Evolutionary conservation across 2,329 filamentous ascomycete species (phyloP).

Genomic region (Coniella lustricola): DNA sequence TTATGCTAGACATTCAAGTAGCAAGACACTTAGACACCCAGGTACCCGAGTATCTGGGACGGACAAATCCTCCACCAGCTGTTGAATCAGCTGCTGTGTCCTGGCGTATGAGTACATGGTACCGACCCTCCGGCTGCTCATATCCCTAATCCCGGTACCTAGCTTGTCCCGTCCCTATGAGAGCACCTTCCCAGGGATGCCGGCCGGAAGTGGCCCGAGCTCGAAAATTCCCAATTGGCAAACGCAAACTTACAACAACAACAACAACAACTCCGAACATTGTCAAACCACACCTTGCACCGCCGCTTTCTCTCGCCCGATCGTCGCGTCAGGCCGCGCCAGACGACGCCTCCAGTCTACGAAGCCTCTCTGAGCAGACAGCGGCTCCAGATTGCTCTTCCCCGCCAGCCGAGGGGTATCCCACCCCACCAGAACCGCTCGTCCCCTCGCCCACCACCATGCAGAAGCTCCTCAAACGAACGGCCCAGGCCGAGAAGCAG

Average conservation of each 20-base stretch:
- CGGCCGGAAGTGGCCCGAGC: conserved; percentile 9
- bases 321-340: no score
- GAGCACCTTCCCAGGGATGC: no score
- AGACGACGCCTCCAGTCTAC: not conserved
- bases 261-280: not conserved
- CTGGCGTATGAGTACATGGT: no score
- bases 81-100: no score
- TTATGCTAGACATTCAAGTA: no score
- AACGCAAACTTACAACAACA: not conserved
- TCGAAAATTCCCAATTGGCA: conserved; percentile 15
- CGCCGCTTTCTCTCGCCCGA: no score
- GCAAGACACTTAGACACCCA: no score
- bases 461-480: conserved; percentile 65
- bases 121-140: no score
- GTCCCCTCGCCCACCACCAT: conserved; percentile 33
- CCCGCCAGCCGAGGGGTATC: not conserved
- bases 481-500: conserved; percentile 60
- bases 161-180: no score
- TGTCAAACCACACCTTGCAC: not conserved
- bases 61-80: no score
- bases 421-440: conserved; percentile 4
- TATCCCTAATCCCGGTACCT: no score
- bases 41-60: no score
- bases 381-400: not conserved
- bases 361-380: not conserved